Conservation (phyloP, 176 grass and related monocot species). For the Thinopyrum elongatum region DNA sequence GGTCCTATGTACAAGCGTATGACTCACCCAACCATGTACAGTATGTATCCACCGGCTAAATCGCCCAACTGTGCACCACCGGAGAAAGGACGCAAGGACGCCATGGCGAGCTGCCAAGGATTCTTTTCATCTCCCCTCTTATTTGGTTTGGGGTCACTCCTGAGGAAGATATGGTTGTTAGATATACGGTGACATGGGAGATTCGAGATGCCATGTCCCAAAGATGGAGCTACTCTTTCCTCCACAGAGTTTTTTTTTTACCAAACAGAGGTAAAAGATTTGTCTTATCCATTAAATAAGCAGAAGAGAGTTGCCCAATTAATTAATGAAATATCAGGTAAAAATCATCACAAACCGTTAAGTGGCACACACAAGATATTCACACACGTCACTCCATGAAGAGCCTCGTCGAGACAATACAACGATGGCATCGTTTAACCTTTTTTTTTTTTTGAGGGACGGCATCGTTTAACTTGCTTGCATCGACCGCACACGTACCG, state of each 20-base stretch:
- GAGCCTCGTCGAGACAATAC: no score
- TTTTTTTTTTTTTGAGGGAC: no score
- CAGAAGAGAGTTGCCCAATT: no score
- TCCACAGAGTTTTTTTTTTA: neutral
- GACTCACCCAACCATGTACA: neutral
- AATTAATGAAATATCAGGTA: no score
- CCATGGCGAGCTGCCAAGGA: neutral
- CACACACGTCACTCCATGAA: no score
- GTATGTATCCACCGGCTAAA: constrained; percentile 29
- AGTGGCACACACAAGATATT: no score
- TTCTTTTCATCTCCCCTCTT: neutral
- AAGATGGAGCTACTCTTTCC: constrained; percentile 36
- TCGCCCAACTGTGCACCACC: neutral
- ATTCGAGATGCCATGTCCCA: constrained; percentile 13
- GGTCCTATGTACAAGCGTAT: constrained; percentile 1
- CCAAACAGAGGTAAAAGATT: no score
- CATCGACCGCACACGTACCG: neutral
- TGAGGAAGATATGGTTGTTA: constrained; percentile 44
- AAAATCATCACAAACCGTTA: no score
- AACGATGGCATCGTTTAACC: no score
- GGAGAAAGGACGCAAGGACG: neutral
- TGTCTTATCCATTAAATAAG: no score
- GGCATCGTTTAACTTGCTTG: constrained; percentile 19
- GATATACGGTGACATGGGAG: constrained; percentile 34
- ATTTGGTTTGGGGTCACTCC: neutral